phyloP scores from a whole-genome alignment of 306 rosid species.

The Mucuna pruriens region DNA sequence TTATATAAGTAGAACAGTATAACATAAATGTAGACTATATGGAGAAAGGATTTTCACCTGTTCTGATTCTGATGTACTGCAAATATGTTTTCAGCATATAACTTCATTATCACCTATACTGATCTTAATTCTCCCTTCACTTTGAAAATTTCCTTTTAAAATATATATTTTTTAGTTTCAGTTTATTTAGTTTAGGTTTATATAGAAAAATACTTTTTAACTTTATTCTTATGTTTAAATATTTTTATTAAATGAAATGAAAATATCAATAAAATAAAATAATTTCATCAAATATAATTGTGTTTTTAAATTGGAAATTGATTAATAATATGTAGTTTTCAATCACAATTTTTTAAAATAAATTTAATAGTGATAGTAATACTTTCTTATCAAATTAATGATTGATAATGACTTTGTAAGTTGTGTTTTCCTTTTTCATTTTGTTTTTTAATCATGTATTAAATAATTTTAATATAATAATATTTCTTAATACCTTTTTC shows the following conservation, averaged over 20 bases:
- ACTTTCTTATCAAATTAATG: background rate
- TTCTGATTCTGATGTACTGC: background rate
- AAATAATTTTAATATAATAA: too few relatives aligned
- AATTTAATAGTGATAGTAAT: background rate
- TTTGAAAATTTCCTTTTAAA: background rate
- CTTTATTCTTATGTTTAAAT: background rate
- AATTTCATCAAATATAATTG: background rate
- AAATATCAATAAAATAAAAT: background rate
- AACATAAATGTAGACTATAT: background rate
- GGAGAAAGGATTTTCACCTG: background rate
- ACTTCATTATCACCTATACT: background rate
- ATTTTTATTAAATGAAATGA: background rate
- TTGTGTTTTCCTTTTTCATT: background rate
- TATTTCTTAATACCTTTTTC: too few relatives aligned
- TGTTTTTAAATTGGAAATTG: background rate
- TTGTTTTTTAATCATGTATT: too few relatives aligned
- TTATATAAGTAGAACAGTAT: background rate
- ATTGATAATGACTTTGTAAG: background rate
- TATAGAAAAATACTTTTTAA: background rate
- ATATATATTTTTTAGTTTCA: background rate
- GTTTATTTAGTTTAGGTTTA: background rate
- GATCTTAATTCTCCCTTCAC: background rate
- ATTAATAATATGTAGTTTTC: background rate
- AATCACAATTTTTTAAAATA: background rate
- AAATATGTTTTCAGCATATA: too few relatives aligned